These are phyloP conservation scores for Tetrahymena thermophila DNA, from an alignment of 73 alveolate species.

Conservation along the genomic window DNA sequence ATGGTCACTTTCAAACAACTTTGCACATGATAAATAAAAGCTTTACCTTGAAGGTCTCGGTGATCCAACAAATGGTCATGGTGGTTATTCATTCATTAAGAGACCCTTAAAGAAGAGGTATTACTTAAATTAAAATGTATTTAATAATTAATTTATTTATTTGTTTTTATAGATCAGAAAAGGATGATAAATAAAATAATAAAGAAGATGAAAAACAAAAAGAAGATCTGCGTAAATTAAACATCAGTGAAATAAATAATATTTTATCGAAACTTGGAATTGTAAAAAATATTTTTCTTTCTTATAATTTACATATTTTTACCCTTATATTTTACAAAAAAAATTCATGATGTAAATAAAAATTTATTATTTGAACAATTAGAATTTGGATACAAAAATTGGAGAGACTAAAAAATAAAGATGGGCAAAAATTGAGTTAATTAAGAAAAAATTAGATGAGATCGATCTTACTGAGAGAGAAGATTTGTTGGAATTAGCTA, in stretches of 20 bases:
- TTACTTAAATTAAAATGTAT: not conserved
- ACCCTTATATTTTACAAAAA: no score
- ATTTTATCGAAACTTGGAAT: not conserved
- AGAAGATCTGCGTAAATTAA: not conserved
- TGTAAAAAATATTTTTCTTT: not conserved
- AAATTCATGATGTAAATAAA: no score
- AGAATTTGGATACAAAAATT: not conserved
- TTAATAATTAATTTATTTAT: not conserved
- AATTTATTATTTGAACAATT: no score
- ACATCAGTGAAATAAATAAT: not conserved
- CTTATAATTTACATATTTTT: no score
- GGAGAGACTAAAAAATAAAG: not conserved
- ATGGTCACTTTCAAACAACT: conserved; percentile 86
- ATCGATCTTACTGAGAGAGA: not conserved
- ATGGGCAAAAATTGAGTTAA: not conserved
- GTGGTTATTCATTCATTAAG: conserved; percentile 92
- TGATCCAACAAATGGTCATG: conserved; percentile 96
- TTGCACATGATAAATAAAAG: conserved; percentile 79
- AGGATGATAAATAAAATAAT: not conserved
- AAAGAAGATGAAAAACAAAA: not conserved
- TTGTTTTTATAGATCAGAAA: not conserved
- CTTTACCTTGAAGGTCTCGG: conserved; percentile 94
- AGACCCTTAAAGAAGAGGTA: conserved; percentile 71
- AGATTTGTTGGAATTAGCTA: not conserved
- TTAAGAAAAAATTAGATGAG: not conserved